Conservation (phyloP, 2,329 filamentous ascomycete genomes). For the Sporothrix variecibatus region DNA sequence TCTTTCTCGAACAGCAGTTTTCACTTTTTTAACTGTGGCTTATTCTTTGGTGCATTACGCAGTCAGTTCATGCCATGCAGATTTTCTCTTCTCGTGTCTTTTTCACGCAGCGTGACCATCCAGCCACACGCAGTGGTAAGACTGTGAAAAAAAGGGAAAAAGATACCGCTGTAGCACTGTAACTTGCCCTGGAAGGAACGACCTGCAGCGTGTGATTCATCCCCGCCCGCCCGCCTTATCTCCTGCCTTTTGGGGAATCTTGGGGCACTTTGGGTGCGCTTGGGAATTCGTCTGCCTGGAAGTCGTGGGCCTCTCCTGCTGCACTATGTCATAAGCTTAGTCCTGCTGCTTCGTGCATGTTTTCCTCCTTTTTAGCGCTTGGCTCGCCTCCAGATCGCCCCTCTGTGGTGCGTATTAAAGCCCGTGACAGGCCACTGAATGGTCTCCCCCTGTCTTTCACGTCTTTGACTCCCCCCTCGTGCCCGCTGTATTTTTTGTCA, state of each 20-base stretch:
- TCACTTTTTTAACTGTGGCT: background rate
- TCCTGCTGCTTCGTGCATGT: background rate
- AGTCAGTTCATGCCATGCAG: background rate
- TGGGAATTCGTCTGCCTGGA: constrained; percentile 16
- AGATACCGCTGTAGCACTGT: background rate
- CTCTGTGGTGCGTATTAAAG: background rate
- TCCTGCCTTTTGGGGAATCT: constrained; percentile 5
- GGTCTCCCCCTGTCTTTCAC: background rate
- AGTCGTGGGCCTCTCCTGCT: background rate
- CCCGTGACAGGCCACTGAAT: background rate
- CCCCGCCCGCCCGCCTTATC: constrained; percentile 15
- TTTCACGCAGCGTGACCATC: background rate
- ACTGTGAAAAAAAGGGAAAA: background rate
- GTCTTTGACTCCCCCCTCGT: background rate
- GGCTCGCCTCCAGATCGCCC: background rate
- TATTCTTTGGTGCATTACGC: background rate
- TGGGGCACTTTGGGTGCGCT: background rate
- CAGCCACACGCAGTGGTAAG: background rate
- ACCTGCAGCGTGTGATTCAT: background rate
- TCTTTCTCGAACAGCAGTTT: no score
- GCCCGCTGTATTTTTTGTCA: background rate
- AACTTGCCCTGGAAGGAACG: background rate
- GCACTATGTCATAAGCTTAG: constrained; percentile 11
- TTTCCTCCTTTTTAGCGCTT: background rate
- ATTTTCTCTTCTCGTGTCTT: background rate